A percentile compares a stretch with the other conserved stretches of the same genome.
These are phyloP conservation scores for Salix dunnii DNA, from an alignment of 345 rosid genomes.

Conservation along the genomic window DNA sequence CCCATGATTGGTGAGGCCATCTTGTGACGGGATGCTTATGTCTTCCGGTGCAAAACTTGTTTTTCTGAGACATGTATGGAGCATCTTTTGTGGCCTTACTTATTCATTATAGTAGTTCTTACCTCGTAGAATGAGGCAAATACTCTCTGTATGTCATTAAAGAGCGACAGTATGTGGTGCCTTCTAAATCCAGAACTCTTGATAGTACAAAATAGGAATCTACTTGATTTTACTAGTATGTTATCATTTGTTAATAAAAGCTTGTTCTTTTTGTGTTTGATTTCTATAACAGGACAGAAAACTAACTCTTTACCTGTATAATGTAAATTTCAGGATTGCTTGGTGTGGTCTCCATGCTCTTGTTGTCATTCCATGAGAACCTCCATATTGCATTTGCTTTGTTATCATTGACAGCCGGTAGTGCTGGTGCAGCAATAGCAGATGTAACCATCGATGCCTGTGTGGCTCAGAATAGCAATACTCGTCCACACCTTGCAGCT, in stretches of 20 bases:
- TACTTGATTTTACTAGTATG: background rate
- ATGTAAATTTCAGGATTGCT: constrained; percentile 56
- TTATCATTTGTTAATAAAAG: background rate
- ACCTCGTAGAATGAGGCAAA: background rate
- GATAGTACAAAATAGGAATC: background rate
- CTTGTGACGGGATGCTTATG: background rate
- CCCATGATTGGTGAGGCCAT: background rate
- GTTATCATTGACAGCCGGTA: constrained; percentile 59
- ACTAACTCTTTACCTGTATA: background rate
- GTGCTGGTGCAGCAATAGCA: constrained; percentile 79
- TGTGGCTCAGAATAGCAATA: constrained; percentile 77
- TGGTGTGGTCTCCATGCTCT: constrained; percentile 62
- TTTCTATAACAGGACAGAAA: background rate
- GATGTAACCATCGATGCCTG: constrained; percentile 98
- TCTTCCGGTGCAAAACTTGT: background rate
- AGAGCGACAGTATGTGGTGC: background rate
- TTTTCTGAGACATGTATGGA: background rate
- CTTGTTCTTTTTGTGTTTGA: background rate
- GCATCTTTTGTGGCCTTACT: background rate
- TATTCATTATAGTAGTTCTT: background rate
- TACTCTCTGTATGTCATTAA: background rate
- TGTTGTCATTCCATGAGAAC: constrained; percentile 59
- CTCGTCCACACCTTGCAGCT: constrained; percentile 68
- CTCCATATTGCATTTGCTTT: constrained; percentile 70
- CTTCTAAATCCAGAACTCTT: background rate